Conservation (phyloP, 192 early-diverging fungal genomes). For the Thoreauomyces humboldtii region DNA sequence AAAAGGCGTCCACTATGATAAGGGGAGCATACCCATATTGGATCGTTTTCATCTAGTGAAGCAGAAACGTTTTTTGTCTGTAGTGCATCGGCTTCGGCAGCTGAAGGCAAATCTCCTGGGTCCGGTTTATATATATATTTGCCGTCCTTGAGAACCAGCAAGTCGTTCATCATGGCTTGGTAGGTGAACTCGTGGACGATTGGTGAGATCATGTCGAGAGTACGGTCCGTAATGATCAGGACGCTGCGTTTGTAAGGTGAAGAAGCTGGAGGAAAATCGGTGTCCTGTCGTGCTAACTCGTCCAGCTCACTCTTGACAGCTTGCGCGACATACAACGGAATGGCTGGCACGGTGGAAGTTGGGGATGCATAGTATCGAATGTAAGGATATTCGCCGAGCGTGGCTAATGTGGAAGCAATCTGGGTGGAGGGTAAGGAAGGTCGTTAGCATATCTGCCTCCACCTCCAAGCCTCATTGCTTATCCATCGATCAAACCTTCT, state of each 20-base stretch:
- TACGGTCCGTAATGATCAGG: slow-evolving; percentile 87
- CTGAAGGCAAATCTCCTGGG: background rate
- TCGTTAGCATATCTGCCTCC: background rate
- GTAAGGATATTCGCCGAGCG: slow-evolving; percentile 86
- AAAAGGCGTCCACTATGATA: too few species aligned
- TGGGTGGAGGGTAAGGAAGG: slow-evolving; percentile 32
- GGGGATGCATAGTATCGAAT: slow-evolving; percentile 87
- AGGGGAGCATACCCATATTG: slow-evolving; percentile 69
- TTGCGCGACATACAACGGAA: slow-evolving; percentile 73
- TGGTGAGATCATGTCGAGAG: slow-evolving; percentile 85
- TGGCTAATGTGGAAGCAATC: slow-evolving; percentile 82
- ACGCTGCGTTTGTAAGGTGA: slow-evolving; percentile 59
- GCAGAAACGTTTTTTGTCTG: slow-evolving; percentile 10
- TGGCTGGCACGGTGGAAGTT: slow-evolving; percentile 64
- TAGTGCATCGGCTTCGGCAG: background rate
- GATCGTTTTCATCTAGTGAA: slow-evolving; percentile 72
- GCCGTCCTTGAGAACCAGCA: slow-evolving; percentile 58
- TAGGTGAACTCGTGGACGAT: slow-evolving; percentile 99
- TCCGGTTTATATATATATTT: slow-evolving; percentile 28
- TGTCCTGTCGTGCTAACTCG: slow-evolving; percentile 63
- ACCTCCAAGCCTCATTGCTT: background rate
- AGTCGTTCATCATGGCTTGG: slow-evolving; percentile 96
- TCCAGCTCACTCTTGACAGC: slow-evolving; percentile 85
- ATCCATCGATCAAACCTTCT: too few species aligned
- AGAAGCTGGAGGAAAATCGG: slow-evolving; percentile 51